A percentile compares a stretch with the other conserved stretches of the same genome.
phyloP scores from a whole-genome alignment of 306 rosid genomes.

The Canavalia gladiata region DNA sequence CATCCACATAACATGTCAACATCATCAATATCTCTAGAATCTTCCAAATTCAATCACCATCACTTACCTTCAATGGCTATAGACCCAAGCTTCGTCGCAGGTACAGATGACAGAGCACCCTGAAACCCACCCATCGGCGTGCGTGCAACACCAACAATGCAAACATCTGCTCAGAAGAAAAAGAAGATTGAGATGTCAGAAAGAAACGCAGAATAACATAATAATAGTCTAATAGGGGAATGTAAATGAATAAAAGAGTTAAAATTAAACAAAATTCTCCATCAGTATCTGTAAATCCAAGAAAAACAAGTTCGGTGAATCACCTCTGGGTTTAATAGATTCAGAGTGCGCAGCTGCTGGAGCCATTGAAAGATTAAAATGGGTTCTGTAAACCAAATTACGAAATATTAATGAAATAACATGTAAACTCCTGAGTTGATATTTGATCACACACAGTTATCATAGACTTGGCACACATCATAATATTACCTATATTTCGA shows the following conservation, averaged over 20 bases:
- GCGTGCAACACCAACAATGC: constrained; percentile 87
- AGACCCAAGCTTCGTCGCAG: constrained; percentile 89
- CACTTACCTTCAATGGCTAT: constrained; percentile 75
- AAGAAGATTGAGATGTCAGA: not conserved
- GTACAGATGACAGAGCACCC: constrained; percentile 72
- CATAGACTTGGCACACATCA: not conserved
- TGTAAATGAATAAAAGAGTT: no score
- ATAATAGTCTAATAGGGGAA: no score
- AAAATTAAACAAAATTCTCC: not conserved
- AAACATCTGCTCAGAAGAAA: constrained; percentile 66
- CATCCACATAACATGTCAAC: no score
- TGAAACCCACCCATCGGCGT: constrained; percentile 91
- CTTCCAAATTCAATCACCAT: no score
- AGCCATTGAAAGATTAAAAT: constrained; percentile 57
- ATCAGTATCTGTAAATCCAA: constrained; percentile 1
- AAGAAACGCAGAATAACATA: not conserved
- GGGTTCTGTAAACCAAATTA: constrained; percentile 49
- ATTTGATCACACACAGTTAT: constrained; percentile 12
- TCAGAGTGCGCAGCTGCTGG: constrained; percentile 66
- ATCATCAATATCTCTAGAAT: no score
- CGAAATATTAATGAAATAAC: not conserved
- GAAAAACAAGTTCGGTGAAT: not conserved
- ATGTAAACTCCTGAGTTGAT: not conserved
- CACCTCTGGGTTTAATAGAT: constrained; percentile 80
- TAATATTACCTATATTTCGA: not conserved